Evolutionary conservation across 495 filamentous ascomycete species (phyloP).

Genomic region (Penicillium tannophilum): DNA sequence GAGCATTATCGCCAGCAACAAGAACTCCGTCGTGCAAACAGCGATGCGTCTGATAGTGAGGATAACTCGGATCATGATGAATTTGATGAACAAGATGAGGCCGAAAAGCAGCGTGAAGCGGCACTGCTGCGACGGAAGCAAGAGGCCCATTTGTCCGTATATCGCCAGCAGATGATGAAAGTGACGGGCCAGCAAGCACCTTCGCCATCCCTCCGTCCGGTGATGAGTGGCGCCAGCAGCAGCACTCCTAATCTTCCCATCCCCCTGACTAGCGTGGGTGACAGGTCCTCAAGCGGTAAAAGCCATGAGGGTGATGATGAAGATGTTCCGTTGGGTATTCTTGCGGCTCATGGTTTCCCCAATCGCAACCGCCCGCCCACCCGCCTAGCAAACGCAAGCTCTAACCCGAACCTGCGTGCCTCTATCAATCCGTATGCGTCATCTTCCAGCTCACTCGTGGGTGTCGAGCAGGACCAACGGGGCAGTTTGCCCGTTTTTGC

Average conservation of each 20-base stretch:
- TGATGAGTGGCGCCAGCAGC: conserved; percentile 42
- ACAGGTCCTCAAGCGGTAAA: conserved; percentile 46
- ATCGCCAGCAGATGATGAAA: conserved; percentile 97
- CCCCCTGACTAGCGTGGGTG: conserved; percentile 35
- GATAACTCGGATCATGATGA: conserved; percentile 53
- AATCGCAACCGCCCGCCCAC: conserved; percentile 78
- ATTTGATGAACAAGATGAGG: conserved; percentile 82
- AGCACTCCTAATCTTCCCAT: conserved; percentile 48
- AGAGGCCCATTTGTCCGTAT: conserved; percentile 86
- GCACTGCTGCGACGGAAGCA: conserved; percentile 83
- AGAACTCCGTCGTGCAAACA: conserved; percentile 61
- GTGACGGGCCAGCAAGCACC: conserved; percentile 74
- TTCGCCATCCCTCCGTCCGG: conserved; percentile 43
- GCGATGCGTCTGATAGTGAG: conserved; percentile 50
- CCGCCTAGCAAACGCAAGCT: conserved; percentile 64
- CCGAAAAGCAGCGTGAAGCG: conserved; percentile 70
- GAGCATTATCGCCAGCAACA: conserved; percentile 81
- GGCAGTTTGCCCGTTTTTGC: conserved; percentile 80
- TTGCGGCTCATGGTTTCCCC: conserved; percentile 92
- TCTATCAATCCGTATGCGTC: conserved; percentile 41
- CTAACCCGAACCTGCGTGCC: conserved; percentile 53
- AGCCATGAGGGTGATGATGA: conserved; percentile 76
- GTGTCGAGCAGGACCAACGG: conserved; percentile 43
- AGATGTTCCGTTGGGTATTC: conserved; percentile 83
- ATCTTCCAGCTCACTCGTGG: conserved; percentile 45